Conservation (phyloP, 768 basidiomycete species). For the Rhodotorula taiwanensis region DNA sequence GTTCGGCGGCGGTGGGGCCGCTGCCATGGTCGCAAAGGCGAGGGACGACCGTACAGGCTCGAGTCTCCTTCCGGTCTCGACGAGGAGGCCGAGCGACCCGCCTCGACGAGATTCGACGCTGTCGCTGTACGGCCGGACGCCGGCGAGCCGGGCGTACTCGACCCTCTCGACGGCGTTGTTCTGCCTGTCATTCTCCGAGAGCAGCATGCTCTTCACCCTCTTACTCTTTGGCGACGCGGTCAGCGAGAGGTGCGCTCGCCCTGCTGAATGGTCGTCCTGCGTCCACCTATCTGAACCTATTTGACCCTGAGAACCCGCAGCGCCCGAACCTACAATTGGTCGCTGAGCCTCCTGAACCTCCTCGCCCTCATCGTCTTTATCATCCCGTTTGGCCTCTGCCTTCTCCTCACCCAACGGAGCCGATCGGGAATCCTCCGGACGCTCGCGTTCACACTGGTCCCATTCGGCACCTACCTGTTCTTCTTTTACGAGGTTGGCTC, state of each 20-base stretch:
- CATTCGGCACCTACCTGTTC: slow-evolving; percentile 37
- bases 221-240: slow-evolving; percentile 38
- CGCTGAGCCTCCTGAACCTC: slow-evolving; percentile 36
- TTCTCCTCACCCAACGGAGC: slow-evolving; percentile 36
- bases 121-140: not conserved
- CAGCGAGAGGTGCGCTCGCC: slow-evolving; percentile 30
- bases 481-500: slow-evolving; percentile 37
- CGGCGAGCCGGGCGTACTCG: not conserved
- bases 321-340: slow-evolving; percentile 40
- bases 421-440: slow-evolving; percentile 25
- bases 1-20: slow-evolving; percentile 3
- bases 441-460: slow-evolving; percentile 35
- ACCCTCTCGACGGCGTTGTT: slow-evolving; percentile 32
- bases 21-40: not conserved
- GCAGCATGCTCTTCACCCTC: slow-evolving; percentile 39
- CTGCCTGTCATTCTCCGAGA: slow-evolving; percentile 40
- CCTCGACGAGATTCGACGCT: not conserved
- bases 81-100: not conserved
- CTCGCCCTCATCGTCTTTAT: slow-evolving; percentile 39
- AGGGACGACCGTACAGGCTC: no score
- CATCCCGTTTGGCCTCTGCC: slow-evolving; percentile 39
- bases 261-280: no score
- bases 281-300: not conserved
- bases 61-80: not conserved
- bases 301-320: slow-evolving; percentile 2